These are phyloP conservation scores for Aspergillus neoniger DNA, from an alignment of 2,329 filamentous ascomycete genomes.

Conservation along the genomic window DNA sequence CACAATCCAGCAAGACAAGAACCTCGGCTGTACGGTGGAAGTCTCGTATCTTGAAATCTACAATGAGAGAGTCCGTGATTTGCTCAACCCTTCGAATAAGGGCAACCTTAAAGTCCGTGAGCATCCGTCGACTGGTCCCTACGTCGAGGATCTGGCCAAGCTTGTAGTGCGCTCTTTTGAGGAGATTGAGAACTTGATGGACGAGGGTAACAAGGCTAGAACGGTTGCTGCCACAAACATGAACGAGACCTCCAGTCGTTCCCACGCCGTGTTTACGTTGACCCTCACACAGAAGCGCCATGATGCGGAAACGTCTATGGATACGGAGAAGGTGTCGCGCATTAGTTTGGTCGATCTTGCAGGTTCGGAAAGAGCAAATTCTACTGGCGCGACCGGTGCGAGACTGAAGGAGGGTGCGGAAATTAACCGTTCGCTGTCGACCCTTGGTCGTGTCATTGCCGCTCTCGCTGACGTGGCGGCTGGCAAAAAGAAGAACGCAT, in stretches of 20 bases:
- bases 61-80: constrained; percentile 93
- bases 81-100: constrained; percentile 93
- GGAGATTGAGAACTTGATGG: constrained; percentile 97
- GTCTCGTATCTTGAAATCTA: constrained; percentile 99
- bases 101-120: constrained; percentile 96
- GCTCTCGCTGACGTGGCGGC: constrained; percentile 88
- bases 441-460: constrained; percentile 94
- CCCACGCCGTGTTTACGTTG: constrained; percentile 95
- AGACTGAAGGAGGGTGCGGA: constrained; percentile 96
- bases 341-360: constrained; percentile 98
- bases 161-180: constrained; percentile 88
- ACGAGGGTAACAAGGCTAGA: constrained; percentile 97
- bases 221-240: constrained; percentile 99
- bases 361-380: constrained; percentile 95
- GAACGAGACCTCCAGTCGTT: constrained; percentile 99
- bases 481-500: constrained; percentile 72
- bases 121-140: constrained; percentile 94
- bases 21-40: constrained; percentile 86
- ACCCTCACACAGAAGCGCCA: constrained; percentile 92
- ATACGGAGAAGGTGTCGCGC: constrained; percentile 95
- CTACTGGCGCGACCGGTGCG: constrained; percentile 92
- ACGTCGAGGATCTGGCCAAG: constrained; percentile 97
- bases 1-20: constrained; percentile 69
- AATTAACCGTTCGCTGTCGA: constrained; percentile 96
- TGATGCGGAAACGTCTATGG: constrained; percentile 92